Base-by-base conservation (phyloP, 345 rosid species). In the Murraya koenigii region DNA sequence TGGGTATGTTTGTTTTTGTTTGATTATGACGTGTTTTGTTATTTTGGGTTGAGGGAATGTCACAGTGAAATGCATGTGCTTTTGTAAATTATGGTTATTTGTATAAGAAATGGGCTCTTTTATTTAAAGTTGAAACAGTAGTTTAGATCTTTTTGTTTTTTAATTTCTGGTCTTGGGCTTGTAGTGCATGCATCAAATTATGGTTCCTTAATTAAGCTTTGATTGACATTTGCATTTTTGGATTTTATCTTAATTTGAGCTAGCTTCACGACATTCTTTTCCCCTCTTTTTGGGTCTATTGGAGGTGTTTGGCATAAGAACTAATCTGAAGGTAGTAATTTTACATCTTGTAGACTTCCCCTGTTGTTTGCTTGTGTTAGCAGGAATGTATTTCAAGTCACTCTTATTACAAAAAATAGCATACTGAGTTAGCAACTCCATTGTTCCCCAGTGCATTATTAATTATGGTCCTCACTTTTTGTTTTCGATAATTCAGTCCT, bases 1-100 rank as follows among this genome's bases (percentile, higher is more conserved):
- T 75, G 78, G 77, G 77, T 79, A 80, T 69, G 80, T 83, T 69
- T 81, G 83, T 65, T 38, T 55, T 80, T 80, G 35, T 33, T 72
- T 83, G 56, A 56, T 68, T 69, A 56, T 33, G 55, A 69, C 58
- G 36, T 38, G 77, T 71, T 76, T 73, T 68, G 69, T 36, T 69
- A 54, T 66, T 75, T 74, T 77, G 47, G 38, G 35, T 26, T 44
- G 44, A 28, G 32, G 30, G 7, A 63, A 47, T 63, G 70, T 56
- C 28, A 56, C 22, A 65, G 26, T 66, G 72, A 75, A 75, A 25
- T 66, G 71, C 72, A 23, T 75, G 54, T 23, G 38, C 71, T 49
- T 49, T 44, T 71, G 41, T 71, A 25, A 5, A 44, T 71, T 71
- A 52, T 33, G 7, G 10, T 14, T 36, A 56, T 33, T 32, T 33